phyloP scores from a whole-genome alignment of 345 rosid species.

The Salix dunnii region DNA sequence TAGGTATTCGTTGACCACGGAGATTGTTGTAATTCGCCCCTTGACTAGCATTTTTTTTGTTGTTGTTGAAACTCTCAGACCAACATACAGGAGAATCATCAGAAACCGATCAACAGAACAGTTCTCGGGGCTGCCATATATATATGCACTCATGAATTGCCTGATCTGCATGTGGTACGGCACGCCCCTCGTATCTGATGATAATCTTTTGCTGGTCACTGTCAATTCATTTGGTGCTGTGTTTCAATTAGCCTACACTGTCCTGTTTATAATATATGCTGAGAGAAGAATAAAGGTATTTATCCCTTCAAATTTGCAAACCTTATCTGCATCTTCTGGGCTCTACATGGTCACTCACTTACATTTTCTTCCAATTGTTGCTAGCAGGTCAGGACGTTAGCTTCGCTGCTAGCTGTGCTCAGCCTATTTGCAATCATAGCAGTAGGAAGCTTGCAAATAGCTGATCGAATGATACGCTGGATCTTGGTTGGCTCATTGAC shows the following conservation, averaged over 20 bases:
- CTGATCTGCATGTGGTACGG: constrained; percentile 85
- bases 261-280: constrained; percentile 53
- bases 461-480: constrained; percentile 34
- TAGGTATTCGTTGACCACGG: not conserved
- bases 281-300: constrained; percentile 61
- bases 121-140: constrained; percentile 82
- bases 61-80: constrained; percentile 40
- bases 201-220: constrained; percentile 57
- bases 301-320: constrained; percentile 4
- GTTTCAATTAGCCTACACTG: constrained; percentile 62
- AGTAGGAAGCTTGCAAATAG: constrained; percentile 59
- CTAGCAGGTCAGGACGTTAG: not conserved
- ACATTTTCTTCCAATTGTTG: not conserved
- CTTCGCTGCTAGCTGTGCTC: constrained; percentile 36
- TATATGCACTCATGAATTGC: constrained; percentile 80
- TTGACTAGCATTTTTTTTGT: constrained; percentile 10
- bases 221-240: constrained; percentile 71
- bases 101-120: constrained; percentile 71
- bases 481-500: constrained; percentile 62
- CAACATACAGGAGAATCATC: constrained; percentile 79
- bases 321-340: not conserved
- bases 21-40: not conserved
- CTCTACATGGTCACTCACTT: not conserved
- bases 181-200: constrained; percentile 53
- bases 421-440: constrained; percentile 43